These are phyloP conservation scores for Penicillium vulpinum DNA, from an alignment of 2,329 filamentous ascomycete genomes.

Conservation along the genomic window DNA sequence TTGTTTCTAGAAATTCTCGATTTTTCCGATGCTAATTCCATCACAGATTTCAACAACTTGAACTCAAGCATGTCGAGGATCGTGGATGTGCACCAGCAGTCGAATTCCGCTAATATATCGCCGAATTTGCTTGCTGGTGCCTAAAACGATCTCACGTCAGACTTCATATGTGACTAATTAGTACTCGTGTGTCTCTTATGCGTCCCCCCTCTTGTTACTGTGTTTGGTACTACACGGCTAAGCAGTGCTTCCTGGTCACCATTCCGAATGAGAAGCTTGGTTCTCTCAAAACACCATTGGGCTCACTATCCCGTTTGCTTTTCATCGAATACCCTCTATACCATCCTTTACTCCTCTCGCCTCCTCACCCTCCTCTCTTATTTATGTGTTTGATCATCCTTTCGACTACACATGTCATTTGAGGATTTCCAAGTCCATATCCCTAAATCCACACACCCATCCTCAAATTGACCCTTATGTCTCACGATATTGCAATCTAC, in stretches of 20 bases:
- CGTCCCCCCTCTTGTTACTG: not conserved
- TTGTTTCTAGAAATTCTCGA: not conserved
- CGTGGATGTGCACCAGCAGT: constrained; percentile 79
- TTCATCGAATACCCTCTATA: constrained; percentile 1
- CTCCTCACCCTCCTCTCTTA: not conserved
- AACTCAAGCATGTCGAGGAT: constrained; percentile 84
- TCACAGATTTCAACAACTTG: constrained; percentile 82
- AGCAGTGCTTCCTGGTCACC: constrained; percentile 13
- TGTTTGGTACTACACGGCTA: constrained; percentile 1
- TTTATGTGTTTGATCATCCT: not conserved
- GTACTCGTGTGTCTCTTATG: not conserved
- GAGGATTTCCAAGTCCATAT: not conserved
- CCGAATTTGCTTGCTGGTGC: constrained; percentile 17
- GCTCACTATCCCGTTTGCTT: not conserved
- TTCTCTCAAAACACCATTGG: not conserved
- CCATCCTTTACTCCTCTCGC: not conserved
- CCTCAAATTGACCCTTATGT: constrained; percentile 26
- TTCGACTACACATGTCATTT: not conserved
- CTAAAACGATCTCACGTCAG: not conserved
- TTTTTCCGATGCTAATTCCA: constrained; percentile 11
- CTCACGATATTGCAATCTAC: constrained; percentile 26
- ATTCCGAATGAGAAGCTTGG: not conserved
- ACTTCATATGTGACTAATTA: not conserved
- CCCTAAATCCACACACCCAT: constrained; percentile 1
- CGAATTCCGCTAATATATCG: constrained; percentile 74